Conservation (phyloP, 805 yeast species). For the Candida methanosorbosa region DNA sequence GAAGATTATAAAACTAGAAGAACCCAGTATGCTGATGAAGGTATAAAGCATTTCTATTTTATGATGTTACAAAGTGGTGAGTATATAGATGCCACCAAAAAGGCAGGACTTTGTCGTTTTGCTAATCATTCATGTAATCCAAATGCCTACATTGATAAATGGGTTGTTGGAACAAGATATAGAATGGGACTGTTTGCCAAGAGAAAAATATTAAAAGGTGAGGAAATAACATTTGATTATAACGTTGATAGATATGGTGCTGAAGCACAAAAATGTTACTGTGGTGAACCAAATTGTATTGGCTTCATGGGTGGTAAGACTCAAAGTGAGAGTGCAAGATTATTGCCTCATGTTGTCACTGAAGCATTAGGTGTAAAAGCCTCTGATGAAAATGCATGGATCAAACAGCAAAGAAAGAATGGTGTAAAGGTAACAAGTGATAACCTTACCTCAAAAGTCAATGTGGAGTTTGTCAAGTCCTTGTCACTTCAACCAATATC, state of each 20-base stretch:
- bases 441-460: constrained; percentile 47
- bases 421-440: constrained; percentile 41
- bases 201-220: constrained; percentile 61
- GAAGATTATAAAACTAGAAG: constrained; percentile 63
- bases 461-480: constrained; percentile 54
- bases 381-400: constrained; percentile 63
- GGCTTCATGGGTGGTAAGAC: constrained; percentile 96
- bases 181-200: constrained; percentile 94
- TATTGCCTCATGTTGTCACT: constrained; percentile 74
- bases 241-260: constrained; percentile 97
- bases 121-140: constrained; percentile 95
- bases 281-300: constrained; percentile 87
- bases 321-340: constrained; percentile 83
- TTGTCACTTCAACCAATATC: constrained; percentile 44
- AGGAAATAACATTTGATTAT: constrained; percentile 87
- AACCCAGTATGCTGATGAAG: constrained; percentile 60
- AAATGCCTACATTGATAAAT: constrained; percentile 89
- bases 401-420: constrained; percentile 45
- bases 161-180: constrained; percentile 89
- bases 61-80: constrained; percentile 94
- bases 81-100: constrained; percentile 88
- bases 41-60: constrained; percentile 79
- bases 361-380: constrained; percentile 78
- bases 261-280: constrained; percentile 85
- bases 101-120: constrained; percentile 84